Evolutionary conservation across 768 basidiomycete species (phyloP), one percentile per base, ranked within the genome.

Genomic region (Lactifluus echinatus): DNA sequence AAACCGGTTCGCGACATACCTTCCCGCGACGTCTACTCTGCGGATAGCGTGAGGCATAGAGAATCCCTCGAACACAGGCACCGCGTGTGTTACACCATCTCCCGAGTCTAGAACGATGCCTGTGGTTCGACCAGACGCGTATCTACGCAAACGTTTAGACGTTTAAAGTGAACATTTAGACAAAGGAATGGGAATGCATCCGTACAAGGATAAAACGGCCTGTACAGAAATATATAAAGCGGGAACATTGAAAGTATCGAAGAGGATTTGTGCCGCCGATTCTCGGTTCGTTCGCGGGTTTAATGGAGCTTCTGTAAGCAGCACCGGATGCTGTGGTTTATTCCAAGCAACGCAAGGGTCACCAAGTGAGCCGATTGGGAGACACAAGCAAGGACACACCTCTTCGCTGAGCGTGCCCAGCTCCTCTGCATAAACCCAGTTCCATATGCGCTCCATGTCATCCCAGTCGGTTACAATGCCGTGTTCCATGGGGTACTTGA

Each of bases 361-460:
- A 56, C 56, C 53, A 59, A 28, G 50, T 37, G 31, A 26, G 43
- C 48, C 54, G 29, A 24, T 39, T 46, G 29, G 37, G 39, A 45
- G n/a, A 14, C 23, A 65, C 72, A 24, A 31, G 12, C 39, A 8
- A 21, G 39, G 21, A 17, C 15, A 39, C 61, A 95, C 95, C 84
- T 98, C 95, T 76, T 98, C 96, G 68, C 92, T 94, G 64, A 97
- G 75, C 4, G 94, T 96, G 21, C 91, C 89, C 44, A 98, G 76
- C 68, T 96, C 95, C 69, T 98, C 93, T 21, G 89, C 85, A 69
- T 97, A 99, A 46, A 98, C 89, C 87, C 92, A 94, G 63, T 80
- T 88, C 96, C 96, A 99, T 79, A 99, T 97, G 59, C 90, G 84
- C 71, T 99, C 96, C 96, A 99, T 99, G 68, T 99, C 96, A 69